These are phyloP conservation scores for Cocos nucifera DNA, from an alignment of 176 grass and related monocot genomes.

Conservation along the genomic window DNA sequence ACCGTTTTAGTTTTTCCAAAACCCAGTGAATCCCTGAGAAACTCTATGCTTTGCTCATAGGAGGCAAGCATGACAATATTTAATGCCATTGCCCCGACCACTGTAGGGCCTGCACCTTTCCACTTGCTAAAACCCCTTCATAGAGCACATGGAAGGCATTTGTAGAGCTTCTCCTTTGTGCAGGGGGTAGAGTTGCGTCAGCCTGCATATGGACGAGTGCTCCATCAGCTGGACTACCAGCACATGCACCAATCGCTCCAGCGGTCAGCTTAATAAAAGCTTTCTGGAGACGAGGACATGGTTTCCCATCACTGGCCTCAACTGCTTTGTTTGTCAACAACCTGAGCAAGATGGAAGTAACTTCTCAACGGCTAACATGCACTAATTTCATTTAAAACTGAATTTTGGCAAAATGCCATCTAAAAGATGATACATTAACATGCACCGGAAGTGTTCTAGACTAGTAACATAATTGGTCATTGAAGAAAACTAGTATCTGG, in stretches of 20 bases:
- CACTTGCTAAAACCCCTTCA: slow-evolving; percentile 83
- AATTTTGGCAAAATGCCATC: too few species aligned
- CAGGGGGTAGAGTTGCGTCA: slow-evolving; percentile 73
- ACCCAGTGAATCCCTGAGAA: slow-evolving; percentile 70
- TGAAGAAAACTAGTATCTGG: too few species aligned
- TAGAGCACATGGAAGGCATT: slow-evolving; percentile 83
- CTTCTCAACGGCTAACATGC: background rate
- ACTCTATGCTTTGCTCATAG: slow-evolving; percentile 77
- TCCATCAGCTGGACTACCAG: slow-evolving; percentile 88
- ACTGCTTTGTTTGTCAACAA: slow-evolving; percentile 92
- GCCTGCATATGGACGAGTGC: slow-evolving; percentile 88
- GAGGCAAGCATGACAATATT: slow-evolving; percentile 97
- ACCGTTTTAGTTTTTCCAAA: slow-evolving; percentile 42
- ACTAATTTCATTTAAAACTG: background rate
- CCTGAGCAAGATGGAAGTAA: slow-evolving; percentile 20
- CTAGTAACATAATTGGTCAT: too few species aligned
- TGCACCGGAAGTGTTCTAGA: too few species aligned
- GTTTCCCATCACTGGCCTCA: slow-evolving; percentile 87
- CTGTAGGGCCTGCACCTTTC: slow-evolving; percentile 84
- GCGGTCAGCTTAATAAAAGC: slow-evolving; percentile 74
- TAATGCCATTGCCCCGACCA: slow-evolving; percentile 79
- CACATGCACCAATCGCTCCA: slow-evolving; percentile 68
- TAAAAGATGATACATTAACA: too few species aligned
- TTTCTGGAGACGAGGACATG: slow-evolving; percentile 64
- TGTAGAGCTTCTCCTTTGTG: slow-evolving; percentile 66